These are phyloP conservation scores for Phellinidium pouzarii DNA, from an alignment of 1,284 basidiomycete genomes.

Conservation along the genomic window DNA sequence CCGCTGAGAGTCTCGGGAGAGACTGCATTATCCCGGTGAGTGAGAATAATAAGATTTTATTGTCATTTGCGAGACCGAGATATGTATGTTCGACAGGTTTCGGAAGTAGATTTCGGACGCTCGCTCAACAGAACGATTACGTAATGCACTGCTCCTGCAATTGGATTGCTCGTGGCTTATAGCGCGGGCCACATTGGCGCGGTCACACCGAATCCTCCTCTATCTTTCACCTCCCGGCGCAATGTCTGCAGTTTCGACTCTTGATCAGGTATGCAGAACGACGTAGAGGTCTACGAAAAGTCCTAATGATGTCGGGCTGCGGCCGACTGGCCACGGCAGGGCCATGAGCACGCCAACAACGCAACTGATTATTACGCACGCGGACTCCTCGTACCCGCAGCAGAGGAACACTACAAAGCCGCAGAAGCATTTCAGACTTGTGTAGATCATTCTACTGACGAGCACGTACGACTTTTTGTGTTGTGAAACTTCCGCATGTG, in stretches of 20 bases:
- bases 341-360: conserved; percentile 73
- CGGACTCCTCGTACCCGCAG: conserved; percentile 61
- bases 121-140: not conserved
- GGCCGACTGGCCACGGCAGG: conserved; percentile 35
- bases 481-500: conserved; percentile 16
- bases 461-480: conserved; percentile 44
- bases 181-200: too few species aligned
- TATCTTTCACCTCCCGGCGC: not conserved
- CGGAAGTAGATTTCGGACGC: not conserved
- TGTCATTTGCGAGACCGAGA: too few species aligned
- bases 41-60: too few species aligned
- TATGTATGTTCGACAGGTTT: not conserved
- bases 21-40: too few species aligned
- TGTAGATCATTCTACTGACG: conserved; percentile 61
- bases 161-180: not conserved
- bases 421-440: conserved; percentile 67
- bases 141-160: not conserved
- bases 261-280: conserved; percentile 15
- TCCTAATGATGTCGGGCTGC: not conserved
- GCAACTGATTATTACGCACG: conserved; percentile 62
- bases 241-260: conserved; percentile 13
- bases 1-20: too few species aligned
- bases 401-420: conserved; percentile 58
- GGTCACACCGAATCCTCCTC: not conserved
- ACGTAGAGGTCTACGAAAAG: not conserved